Base-by-base conservation (phyloP, 805 yeast genomes). In the Cyberlindnera euphorbiae region DNA sequence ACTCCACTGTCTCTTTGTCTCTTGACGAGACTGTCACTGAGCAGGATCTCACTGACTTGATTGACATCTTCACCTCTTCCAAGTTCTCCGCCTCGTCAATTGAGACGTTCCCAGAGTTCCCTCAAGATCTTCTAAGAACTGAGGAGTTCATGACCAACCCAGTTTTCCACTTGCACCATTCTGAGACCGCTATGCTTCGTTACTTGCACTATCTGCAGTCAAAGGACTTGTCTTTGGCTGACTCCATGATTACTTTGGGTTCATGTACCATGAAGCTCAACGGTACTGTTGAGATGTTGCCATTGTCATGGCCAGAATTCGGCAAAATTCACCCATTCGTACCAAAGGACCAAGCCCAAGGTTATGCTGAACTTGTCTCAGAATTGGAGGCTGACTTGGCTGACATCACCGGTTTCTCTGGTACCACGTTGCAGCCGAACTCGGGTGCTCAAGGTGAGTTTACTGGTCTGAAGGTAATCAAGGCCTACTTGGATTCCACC, bases 391-490 rank as follows among this genome's bases (percentile, higher is more conserved):
- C 69, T 25, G 97, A 93, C 61, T 69, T 93, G 48, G 84, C 89
- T 38, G 86, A 83, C 46, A 89, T 93, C 46, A 90, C 98, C 9
- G 97, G 97, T 0, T 87, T 93, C 54, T 85, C 79, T 42, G 90
- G 85, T 27, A 82, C 95, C 15, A 84, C 97, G 3, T 66, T 86
- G 41, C 94, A 87, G 80, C 98, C 98, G 45, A 93, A 93, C 59
- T 86, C 97, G 26, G 98, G 98, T 49, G 97, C 98, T 26, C 96
- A 90, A 63, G 98, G 98, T 62, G 98, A 93, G 63, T 93, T 83
- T 64, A 77, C 97, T 12, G 98, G 98, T 19, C 69, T 93, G 42
- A 76, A 94, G 41, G 87, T 88, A 30, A 90, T 93, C 48, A 74
- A 79, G 49, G 75, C 82, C 26, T 93, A 85, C 58, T 75, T 84